Percentiles rank a stretch among this genome's conserved stretches.
These are phyloP conservation scores for Colletotrichum lupini DNA, from an alignment of 2,329 filamentous ascomycete species.

Conservation along the genomic window DNA sequence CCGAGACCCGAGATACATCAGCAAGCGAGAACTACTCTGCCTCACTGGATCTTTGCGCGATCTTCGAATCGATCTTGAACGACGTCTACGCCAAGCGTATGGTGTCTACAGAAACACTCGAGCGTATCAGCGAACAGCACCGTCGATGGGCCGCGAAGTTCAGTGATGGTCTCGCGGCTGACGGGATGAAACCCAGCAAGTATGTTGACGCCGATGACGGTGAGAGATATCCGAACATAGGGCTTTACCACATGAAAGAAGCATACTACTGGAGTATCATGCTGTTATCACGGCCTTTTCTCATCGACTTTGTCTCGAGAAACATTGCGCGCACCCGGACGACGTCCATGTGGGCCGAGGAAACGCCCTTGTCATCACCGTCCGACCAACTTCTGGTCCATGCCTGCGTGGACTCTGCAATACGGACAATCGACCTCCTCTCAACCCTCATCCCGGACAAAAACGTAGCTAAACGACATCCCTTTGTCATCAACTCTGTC, in stretches of 20 bases:
- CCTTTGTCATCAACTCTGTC: constrained; percentile 57
- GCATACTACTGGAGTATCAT: constrained; percentile 53
- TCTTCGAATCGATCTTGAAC: constrained; percentile 49
- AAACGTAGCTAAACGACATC: constrained; percentile 53
- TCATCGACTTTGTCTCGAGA: constrained; percentile 43
- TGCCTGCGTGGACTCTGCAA: constrained; percentile 49
- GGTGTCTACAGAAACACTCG: constrained; percentile 41
- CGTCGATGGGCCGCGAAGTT: constrained; percentile 40
- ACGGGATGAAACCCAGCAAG: constrained; percentile 34
- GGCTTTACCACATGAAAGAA: constrained; percentile 46
- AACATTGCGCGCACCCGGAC: constrained; percentile 18
- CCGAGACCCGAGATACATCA: constrained; percentile 41
- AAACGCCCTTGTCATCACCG: constrained; percentile 11
- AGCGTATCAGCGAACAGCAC: constrained; percentile 42
- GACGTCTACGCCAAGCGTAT: constrained; percentile 48
- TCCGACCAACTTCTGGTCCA: constrained; percentile 42
- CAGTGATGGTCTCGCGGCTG: constrained; percentile 33
- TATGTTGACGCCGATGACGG: constrained; percentile 33
- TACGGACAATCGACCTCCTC: constrained; percentile 50
- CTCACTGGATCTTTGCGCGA: constrained; percentile 46
- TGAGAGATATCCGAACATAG: constrained; percentile 40
- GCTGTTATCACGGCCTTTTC: constrained; percentile 48
- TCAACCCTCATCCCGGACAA: constrained; percentile 46
- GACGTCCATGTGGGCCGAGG: neutral
- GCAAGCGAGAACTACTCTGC: constrained; percentile 40